These are phyloP conservation scores for Meyerozyma carpophila DNA, from an alignment of 1,139 yeast species.

Conservation along the genomic window DNA sequence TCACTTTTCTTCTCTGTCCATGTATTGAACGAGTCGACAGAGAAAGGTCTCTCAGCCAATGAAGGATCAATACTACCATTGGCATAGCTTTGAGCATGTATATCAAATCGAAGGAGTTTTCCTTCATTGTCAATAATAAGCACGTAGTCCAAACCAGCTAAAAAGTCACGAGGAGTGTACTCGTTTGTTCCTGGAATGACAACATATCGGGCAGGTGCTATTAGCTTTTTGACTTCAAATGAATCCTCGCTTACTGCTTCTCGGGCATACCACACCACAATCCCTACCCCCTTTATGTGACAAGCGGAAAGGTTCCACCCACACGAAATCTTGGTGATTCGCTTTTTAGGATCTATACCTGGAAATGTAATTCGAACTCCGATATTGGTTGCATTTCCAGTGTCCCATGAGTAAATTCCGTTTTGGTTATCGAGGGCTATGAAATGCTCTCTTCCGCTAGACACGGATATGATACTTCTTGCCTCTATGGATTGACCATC, in stretches of 20 bases:
- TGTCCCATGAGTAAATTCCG: conserved; percentile 62
- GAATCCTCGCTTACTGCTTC: conserved; percentile 22
- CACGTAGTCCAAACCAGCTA: conserved; percentile 48
- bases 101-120: conserved; percentile 34
- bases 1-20: conserved; percentile 22
- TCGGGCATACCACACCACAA: conserved; percentile 57
- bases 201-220: conserved; percentile 31
- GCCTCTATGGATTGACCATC: conserved; percentile 6
- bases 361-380: conserved; percentile 49
- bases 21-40: conserved; percentile 15
- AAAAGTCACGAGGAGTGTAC: conserved; percentile 46
- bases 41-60: conserved; percentile 2
- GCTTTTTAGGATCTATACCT: conserved; percentile 6
- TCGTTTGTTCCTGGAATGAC: conserved; percentile 35
- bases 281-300: conserved; percentile 45
- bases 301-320: conserved; percentile 69
- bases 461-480: conserved; percentile 40
- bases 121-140: conserved; percentile 47
- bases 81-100: conserved; percentile 18
- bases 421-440: conserved; percentile 54
- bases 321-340: conserved; percentile 47
- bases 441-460: conserved; percentile 65
- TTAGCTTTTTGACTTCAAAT: conserved; percentile 13
- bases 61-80: conserved; percentile 3
- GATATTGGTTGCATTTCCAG: conserved; percentile 29